A percentile compares a stretch with the other conserved stretches of the same genome.
Conservation (phyloP, 2,329 filamentous ascomycete genomes). For the Hymenoscyphus albidus region DNA sequence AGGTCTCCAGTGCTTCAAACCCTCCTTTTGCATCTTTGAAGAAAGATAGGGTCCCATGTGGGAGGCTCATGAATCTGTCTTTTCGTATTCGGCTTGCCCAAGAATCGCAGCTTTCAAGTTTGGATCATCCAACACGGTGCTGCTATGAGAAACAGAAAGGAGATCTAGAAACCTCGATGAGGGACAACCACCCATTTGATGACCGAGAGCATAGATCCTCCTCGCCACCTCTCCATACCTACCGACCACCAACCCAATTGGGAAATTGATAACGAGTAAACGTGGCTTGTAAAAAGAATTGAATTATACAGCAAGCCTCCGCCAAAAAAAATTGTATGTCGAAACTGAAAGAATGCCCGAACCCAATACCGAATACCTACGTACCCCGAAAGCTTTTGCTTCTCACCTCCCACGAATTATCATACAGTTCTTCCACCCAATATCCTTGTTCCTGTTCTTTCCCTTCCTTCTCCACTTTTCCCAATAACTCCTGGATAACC, state of each 20-base stretch:
- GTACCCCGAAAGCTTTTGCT: not conserved
- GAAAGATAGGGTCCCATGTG: too few relatives aligned
- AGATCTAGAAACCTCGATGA: not conserved
- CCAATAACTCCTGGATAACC: not conserved
- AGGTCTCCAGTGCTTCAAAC: not conserved
- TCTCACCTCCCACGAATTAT: not conserved
- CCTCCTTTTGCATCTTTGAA: too few relatives aligned
- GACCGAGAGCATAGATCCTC: not conserved
- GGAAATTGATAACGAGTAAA: not conserved
- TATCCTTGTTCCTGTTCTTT: not conserved
- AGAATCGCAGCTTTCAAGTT: not conserved
- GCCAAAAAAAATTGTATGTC: not conserved
- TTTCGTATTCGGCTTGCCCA: not conserved
- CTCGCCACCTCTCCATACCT: not conserved
- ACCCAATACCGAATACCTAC: not conserved
- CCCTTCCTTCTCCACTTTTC: not conserved
- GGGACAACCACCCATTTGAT: not conserved
- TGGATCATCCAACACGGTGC: too few relatives aligned
- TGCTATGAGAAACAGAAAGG: not conserved
- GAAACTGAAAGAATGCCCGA: not conserved
- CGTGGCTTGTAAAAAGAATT: not conserved
- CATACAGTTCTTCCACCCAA: not conserved
- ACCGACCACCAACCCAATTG: not conserved
- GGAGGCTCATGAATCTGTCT: too few relatives aligned
- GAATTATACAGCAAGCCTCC: not conserved